Conservation (phyloP, 768 basidiomycete species). For the Naganishia vaughanmartiniae region DNA sequence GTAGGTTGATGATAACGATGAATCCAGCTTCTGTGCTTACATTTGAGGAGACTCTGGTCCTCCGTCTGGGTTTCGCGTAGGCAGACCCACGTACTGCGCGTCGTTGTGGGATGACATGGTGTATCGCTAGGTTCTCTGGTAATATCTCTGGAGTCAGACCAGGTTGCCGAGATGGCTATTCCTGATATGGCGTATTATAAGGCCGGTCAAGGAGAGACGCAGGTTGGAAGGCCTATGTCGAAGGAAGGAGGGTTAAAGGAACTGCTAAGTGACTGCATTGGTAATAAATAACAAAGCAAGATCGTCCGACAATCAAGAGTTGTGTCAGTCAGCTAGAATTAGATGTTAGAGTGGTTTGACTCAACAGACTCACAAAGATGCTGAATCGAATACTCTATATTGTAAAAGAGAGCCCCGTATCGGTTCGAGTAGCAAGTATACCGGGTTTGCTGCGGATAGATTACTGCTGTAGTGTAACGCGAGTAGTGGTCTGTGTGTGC, state of each 20-base stretch:
- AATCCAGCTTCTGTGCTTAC: background rate
- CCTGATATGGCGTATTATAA: background rate
- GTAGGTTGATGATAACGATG: background rate
- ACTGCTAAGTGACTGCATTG: background rate
- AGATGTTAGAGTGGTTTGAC: too few species aligned
- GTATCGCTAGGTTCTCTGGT: background rate
- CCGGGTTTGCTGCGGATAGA: background rate
- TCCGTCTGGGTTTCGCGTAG: slow-evolving; percentile 23
- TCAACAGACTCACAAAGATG: too few species aligned
- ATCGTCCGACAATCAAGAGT: background rate
- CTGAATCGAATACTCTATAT: background rate
- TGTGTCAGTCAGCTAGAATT: too few species aligned
- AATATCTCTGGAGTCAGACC: background rate
- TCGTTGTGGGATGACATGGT: slow-evolving; percentile 10
- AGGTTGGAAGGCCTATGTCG: background rate
- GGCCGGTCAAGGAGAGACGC: background rate
- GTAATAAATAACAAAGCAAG: background rate
- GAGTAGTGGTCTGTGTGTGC: background rate
- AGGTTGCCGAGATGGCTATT: background rate
- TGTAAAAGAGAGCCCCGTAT: background rate
- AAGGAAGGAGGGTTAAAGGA: background rate
- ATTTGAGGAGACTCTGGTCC: slow-evolving; percentile 22
- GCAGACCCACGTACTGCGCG: slow-evolving; percentile 22
- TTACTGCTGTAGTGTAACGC: background rate
- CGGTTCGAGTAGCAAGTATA: background rate